phyloP scores from a whole-genome alignment of 345 rosid genomes.

The Salix koriyanagi region DNA sequence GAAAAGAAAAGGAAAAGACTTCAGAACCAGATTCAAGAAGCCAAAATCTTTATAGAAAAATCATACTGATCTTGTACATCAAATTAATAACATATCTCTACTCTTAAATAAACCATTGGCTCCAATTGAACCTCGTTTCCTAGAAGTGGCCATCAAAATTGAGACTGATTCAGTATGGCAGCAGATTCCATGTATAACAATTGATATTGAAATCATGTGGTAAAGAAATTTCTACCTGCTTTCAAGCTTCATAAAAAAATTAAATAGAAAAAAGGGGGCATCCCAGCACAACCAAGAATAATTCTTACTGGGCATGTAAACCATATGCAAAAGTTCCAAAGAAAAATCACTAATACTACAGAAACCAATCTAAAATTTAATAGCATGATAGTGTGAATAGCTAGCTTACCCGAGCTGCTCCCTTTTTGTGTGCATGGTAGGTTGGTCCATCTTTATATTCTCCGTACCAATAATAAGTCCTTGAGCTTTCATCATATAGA shows the following conservation, averaged over 20 bases:
- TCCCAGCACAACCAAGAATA: slow-evolving; percentile 3
- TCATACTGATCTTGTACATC: neutral
- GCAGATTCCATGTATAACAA: neutral
- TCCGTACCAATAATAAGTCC: slow-evolving; percentile 83
- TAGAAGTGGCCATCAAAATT: neutral
- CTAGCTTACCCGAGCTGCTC: slow-evolving; percentile 72
- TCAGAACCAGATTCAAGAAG: neutral
- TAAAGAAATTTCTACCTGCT: neutral
- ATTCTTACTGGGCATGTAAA: neutral
- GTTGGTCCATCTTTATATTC: slow-evolving; percentile 95
- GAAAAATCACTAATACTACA: neutral
- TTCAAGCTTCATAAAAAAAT: neutral
- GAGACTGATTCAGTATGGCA: neutral
- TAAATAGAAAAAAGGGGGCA: neutral
- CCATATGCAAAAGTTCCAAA: neutral
- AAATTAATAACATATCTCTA: neutral
- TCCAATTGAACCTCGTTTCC: neutral
- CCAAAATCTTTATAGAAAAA: neutral
- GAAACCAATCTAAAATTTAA: slow-evolving; percentile 3
- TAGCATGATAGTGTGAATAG: slow-evolving; percentile 6
- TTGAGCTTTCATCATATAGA: slow-evolving; percentile 51
- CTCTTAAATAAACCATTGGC: neutral
- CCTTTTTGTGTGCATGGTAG: slow-evolving; percentile 67
- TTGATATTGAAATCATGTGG: neutral
- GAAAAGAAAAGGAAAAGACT: neutral